These are phyloP conservation scores for Eucalyptus shirleyi DNA, from an alignment of 345 rosid species.

Conservation along the genomic window DNA sequence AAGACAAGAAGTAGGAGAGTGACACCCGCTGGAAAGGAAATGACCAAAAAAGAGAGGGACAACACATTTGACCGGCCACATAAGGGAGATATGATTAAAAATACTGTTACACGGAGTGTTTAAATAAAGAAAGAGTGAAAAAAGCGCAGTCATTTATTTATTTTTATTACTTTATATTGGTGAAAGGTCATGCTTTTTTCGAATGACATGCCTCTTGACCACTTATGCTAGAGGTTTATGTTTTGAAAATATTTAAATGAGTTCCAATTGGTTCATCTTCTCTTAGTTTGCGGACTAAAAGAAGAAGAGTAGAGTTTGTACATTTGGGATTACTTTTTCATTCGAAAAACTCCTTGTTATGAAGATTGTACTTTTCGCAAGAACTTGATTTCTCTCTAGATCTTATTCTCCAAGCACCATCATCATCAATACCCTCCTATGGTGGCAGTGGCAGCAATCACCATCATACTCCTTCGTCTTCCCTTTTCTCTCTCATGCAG, in stretches of 20 bases:
- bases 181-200: background rate
- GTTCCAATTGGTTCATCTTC: background rate
- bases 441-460: background rate
- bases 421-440: background rate
- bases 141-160: background rate
- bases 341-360: background rate
- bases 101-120: background rate
- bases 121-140: background rate
- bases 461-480: background rate
- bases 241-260: too few relatives aligned
- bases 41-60: background rate
- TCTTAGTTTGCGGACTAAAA: background rate
- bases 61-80: too few relatives aligned
- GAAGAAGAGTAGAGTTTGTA: too few relatives aligned
- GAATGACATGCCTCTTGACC: background rate
- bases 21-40: background rate
- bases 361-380: background rate
- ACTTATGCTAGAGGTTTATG: background rate
- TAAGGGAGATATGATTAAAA: background rate
- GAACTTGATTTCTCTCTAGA: background rate
- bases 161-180: background rate
- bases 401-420: background rate
- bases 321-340: background rate
- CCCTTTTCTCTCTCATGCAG: background rate
- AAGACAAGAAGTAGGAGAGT: too few relatives aligned